Base-by-base conservation (phyloP, 306 rosid genomes). In the Lagenaria siceraria region DNA sequence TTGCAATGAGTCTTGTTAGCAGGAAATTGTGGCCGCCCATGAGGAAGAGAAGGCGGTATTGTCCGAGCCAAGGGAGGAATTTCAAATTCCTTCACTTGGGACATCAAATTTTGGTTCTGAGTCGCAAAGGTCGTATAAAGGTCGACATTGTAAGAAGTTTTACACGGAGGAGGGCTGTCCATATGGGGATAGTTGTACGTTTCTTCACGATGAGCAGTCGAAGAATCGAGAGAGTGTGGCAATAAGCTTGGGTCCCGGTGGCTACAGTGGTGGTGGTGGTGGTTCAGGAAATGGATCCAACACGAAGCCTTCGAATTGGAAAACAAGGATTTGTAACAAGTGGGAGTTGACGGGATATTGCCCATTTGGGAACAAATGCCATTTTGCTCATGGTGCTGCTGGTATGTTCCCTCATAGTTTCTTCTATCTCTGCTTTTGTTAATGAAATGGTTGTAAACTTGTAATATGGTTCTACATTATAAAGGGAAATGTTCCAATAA, bases 261-360 rank as follows among this genome's bases (percentile, higher is more conserved):
- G 99, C 11, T 90, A 90, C 79, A 90, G 85, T 22, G 98, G 80
- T 4, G 80, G 62, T 17, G 5, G 78, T 46, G 68, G 78, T 46
- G 68, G 62, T 12, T 90, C 79, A 38, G 91, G 81, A 2, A 85
- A 77, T 80, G 92, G 90, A 10, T 4, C 85, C 19, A 93, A 82
- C 87, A 79, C 75, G 9, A 96, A 96, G 87, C 99, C 99, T 29
- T 92, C 99, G 0, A 96, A 96, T 83, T 96, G 99, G 99, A 96
- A 96, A 85, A 96, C 99, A 17, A 86, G 99, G 87, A 90, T 96
- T 80, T 96, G 99, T 79, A 96, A 96, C 81, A 96, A 96, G 83
- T 96, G 99, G 99, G 99, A 96, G 84, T 82, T 88, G 88, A 96
- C 99, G 1, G 98, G 99, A 49, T 92, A 96, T 91, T 96, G 99